Evolutionary conservation across 192 early-diverging fungal species (phyloP), one percentile per base, ranked within the genome.

Genomic region (Backusella australiensis): DNA sequence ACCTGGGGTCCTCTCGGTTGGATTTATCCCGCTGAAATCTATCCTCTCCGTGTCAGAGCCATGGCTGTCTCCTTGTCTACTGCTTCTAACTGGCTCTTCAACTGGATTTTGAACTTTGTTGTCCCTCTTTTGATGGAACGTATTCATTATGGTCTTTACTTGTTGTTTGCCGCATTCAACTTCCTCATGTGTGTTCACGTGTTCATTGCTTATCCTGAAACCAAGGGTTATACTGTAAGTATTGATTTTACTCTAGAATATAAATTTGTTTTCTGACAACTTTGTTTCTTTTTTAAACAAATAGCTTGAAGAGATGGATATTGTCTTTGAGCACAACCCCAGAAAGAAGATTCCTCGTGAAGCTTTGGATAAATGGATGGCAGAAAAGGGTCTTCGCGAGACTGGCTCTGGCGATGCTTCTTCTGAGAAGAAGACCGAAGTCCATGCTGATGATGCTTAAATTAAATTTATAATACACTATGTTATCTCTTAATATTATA

Each of bases 11-110:
- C 97, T 23, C 88, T 95, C 38, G 92, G 89, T 17, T 98, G 95
- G 96, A 91, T 94, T 80, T 96, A 96, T 77, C 92, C 96, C 44
- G 88, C 94, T 32, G 97, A 98, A 85, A 96, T 98, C 69, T 97
- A 91, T 83, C 95, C 96, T 46, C 90, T 96, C 73, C 92, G 92
- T 68, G 86, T 96, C 59, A 93, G 97, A 67, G 88, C 94, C 65
- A 96, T 96, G 86, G 96, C 93, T 42, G 90, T 94, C 69, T 90
- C 92, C 23, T 75, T 96, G 6, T 89, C 93, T 15, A 97, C 95
- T 34, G 91, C 94, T 6, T 89, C 94, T 67, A 98, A 98, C 89
- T 98, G 96, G 96, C 77, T 92, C 42, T 94, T 92, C 83, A 97
- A 96, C 88, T 91, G 90, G 82, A 63, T 90, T 71, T 86, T 98